Percentiles rank a stretch among this genome's conserved stretches.
phyloP scores from a whole-genome alignment of 164 flowering plant genomes.

The Buxus sempervirens region DNA sequence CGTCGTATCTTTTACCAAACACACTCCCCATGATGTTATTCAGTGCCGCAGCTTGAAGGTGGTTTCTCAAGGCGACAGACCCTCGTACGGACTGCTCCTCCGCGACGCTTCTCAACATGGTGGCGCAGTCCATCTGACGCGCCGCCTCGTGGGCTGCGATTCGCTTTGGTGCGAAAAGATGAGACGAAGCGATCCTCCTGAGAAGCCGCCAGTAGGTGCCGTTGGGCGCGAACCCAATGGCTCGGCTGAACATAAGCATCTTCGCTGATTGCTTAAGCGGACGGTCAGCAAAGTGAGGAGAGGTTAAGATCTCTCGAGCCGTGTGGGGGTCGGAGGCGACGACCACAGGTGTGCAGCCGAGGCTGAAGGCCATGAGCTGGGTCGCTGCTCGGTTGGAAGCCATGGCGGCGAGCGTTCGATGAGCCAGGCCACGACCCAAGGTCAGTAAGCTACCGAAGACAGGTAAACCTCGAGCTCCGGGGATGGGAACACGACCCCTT shows the following conservation, averaged over 20 bases:
- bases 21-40: slow-evolving; percentile 67
- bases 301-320: slow-evolving; percentile 58
- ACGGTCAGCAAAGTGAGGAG: slow-evolving; percentile 63
- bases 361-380: slow-evolving; percentile 66
- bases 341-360: slow-evolving; percentile 60
- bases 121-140: slow-evolving; percentile 36
- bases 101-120: slow-evolving; percentile 36
- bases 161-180: slow-evolving; percentile 54
- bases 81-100: slow-evolving; percentile 32
- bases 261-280: slow-evolving; percentile 71
- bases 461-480: slow-evolving; percentile 65
- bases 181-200: slow-evolving; percentile 55
- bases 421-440: slow-evolving; percentile 51
- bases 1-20: slow-evolving; percentile 51
- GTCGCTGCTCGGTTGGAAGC: slow-evolving; percentile 26
- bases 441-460: slow-evolving; percentile 48
- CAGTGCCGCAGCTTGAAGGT: slow-evolving; percentile 51
- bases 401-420: slow-evolving; percentile 48
- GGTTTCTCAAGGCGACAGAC: slow-evolving; percentile 33
- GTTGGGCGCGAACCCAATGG: slow-evolving; percentile 77
- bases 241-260: slow-evolving; percentile 61
- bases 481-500: slow-evolving; percentile 37
- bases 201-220: slow-evolving; percentile 76
- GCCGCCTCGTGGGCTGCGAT: slow-evolving; percentile 44
- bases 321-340: slow-evolving; percentile 52